These are phyloP conservation scores for Geosiphon pyriformis DNA, from an alignment of 192 early-diverging fungal genomes.

Conservation along the genomic window DNA sequence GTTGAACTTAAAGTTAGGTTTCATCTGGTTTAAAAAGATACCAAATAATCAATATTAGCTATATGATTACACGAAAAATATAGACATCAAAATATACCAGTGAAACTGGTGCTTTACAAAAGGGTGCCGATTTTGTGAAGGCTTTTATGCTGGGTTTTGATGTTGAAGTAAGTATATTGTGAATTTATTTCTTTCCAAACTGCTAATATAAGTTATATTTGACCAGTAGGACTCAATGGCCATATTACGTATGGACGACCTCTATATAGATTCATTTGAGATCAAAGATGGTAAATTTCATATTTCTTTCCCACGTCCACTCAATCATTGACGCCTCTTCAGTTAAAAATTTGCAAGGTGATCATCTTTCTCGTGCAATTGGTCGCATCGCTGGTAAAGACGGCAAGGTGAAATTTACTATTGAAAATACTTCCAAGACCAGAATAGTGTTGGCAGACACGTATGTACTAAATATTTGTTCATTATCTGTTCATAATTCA, in stretches of 20 bases:
- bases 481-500: neutral
- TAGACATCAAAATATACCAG: constrained; percentile 77
- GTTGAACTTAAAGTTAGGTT: constrained; percentile 78
- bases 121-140: constrained; percentile 93
- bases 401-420: constrained; percentile 95
- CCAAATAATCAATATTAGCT: neutral
- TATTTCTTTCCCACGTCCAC: neutral
- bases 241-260: constrained; percentile 90
- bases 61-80: neutral
- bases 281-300: constrained; percentile 72
- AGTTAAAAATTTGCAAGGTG: constrained; percentile 89
- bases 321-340: neutral
- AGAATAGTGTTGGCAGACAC: constrained; percentile 95
- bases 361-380: constrained; percentile 95
- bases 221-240: constrained; percentile 86
- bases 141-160: constrained; percentile 94
- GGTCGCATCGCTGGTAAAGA: constrained; percentile 98
- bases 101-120: constrained; percentile 88
- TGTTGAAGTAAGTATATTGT: constrained; percentile 48
- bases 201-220: neutral
- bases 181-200: neutral
- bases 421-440: constrained; percentile 95
- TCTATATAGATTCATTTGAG: constrained; percentile 95
- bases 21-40: neutral
- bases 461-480: constrained; percentile 34